Conservation (phyloP, 225 moss, liverwort and hornwort species). For the Physcomitrellopsis africana region DNA sequence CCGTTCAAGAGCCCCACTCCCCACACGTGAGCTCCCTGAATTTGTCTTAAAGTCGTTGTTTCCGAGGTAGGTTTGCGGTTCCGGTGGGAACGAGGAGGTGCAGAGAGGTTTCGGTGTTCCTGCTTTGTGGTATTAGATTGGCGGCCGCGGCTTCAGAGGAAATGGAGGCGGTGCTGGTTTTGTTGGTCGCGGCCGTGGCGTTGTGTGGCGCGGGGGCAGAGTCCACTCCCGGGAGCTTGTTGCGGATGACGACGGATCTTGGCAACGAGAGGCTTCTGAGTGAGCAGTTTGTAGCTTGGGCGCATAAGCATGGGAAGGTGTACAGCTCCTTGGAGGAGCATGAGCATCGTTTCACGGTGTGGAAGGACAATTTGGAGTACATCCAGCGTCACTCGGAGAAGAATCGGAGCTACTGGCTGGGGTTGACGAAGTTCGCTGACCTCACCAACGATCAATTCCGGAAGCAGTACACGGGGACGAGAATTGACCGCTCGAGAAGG, state of each 20-base stretch:
- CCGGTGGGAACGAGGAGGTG: too few species aligned
- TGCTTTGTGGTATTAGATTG: too few species aligned
- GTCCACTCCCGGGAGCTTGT: too few species aligned
- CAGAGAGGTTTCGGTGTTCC: too few species aligned
- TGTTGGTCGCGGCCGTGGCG: too few species aligned
- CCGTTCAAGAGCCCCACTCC: too few species aligned
- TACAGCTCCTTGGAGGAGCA: constrained; percentile 1
- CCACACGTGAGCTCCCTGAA: too few species aligned
- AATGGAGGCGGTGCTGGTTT: too few species aligned
- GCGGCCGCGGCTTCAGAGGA: too few species aligned
- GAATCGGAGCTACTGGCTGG: constrained; percentile 47
- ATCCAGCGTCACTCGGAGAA: constrained; percentile 42
- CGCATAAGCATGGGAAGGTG: neutral
- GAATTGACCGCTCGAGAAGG: constrained; percentile 32
- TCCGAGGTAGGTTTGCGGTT: too few species aligned
- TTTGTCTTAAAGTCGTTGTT: too few species aligned
- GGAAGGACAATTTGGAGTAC: constrained; percentile 53
- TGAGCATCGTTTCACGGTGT: neutral
- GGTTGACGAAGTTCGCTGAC: constrained; percentile 72
- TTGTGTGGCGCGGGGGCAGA: too few species aligned
- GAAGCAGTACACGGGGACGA: constrained; percentile 35
- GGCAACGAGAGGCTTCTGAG: constrained; percentile 15
- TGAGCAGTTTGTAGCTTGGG: constrained; percentile 26
- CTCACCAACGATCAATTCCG: constrained; percentile 71
- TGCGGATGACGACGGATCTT: neutral